A percentile compares a stretch with the other conserved stretches of the same genome.
These are phyloP conservation scores for Hortiboletus rubellus DNA, from an alignment of 1,284 basidiomycete genomes.

Conservation along the genomic window DNA sequence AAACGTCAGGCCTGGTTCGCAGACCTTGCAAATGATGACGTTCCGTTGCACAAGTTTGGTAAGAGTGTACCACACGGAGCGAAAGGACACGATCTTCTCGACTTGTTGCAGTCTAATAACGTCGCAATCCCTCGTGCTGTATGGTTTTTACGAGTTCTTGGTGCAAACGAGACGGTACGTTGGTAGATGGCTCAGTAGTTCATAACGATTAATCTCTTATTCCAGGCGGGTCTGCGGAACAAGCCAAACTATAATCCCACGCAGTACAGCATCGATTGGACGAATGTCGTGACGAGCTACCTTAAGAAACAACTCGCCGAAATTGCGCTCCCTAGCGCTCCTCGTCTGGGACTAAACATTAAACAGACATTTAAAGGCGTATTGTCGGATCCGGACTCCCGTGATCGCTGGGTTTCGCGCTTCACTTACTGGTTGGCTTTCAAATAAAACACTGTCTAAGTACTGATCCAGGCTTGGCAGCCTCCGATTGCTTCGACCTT, in stretches of 20 bases:
- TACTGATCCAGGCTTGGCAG: constrained; percentile 41
- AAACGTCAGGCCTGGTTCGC: constrained; percentile 89
- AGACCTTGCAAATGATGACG: constrained; percentile 86
- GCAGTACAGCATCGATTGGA: constrained; percentile 91
- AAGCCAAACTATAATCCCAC: constrained; percentile 74
- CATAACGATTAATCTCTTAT: background rate
- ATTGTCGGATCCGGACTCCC: constrained; percentile 63
- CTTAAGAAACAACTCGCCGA: constrained; percentile 88
- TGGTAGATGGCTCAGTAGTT: background rate
- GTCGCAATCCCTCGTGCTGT: constrained; percentile 87
- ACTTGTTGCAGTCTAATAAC: constrained; percentile 78
- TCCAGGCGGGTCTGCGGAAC: constrained; percentile 67
- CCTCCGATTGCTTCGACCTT: constrained; percentile 70
- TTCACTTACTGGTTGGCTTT: constrained; percentile 75
- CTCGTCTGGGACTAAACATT: constrained; percentile 69
- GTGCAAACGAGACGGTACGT: constrained; percentile 88
- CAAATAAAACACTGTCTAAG: background rate
- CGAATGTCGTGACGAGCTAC: constrained; percentile 83
- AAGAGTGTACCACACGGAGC: constrained; percentile 93
- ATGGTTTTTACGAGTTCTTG: constrained; percentile 94
- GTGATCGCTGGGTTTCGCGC: constrained; percentile 77
- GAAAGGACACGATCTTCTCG: constrained; percentile 89
- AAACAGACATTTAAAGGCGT: constrained; percentile 80
- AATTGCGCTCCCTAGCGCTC: constrained; percentile 79
- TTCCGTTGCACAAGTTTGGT: constrained; percentile 86